Evolutionary conservation across 768 basidiomycete genomes (phyloP).

Genomic region (Lactarius hengduanensis): DNA sequence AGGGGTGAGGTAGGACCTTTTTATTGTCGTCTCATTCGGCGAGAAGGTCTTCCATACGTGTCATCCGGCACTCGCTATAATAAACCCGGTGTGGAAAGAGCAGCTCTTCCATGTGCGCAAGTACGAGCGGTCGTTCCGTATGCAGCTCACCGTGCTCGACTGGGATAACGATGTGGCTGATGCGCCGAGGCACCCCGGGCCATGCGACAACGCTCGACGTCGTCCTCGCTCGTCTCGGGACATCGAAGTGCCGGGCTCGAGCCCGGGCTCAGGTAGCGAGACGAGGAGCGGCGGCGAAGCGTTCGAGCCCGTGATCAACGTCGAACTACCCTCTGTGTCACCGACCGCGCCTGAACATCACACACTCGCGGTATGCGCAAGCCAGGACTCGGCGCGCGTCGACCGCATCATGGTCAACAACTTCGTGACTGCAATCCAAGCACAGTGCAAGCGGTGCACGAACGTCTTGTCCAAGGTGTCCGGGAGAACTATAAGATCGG

Average conservation of each 20-base stretch:
- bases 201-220: slow-evolving; percentile 35
- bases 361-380: slow-evolving; percentile 97
- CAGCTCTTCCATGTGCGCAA: slow-evolving; percentile 90
- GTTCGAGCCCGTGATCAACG: slow-evolving; percentile 89
- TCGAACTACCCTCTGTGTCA: slow-evolving; percentile 93
- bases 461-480: slow-evolving; percentile 83
- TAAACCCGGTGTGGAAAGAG: slow-evolving; percentile 91
- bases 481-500: slow-evolving; percentile 85
- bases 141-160: slow-evolving; percentile 84
- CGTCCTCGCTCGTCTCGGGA: slow-evolving; percentile 37
- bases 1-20: slow-evolving; percentile 96
- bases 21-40: slow-evolving; percentile 92
- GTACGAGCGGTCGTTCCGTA: slow-evolving; percentile 70
- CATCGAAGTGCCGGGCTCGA: slow-evolving; percentile 37
- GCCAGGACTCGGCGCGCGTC: slow-evolving; percentile 86
- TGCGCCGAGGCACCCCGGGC: slow-evolving; percentile 6
- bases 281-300: slow-evolving; percentile 35
- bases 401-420: slow-evolving; percentile 90
- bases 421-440: slow-evolving; percentile 91
- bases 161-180: slow-evolving; percentile 71
- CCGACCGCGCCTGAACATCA: slow-evolving; percentile 75
- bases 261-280: slow-evolving; percentile 28
- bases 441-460: slow-evolving; percentile 96
- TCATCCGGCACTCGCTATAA: slow-evolving; percentile 67
- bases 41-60: slow-evolving; percentile 94